phyloP scores from a whole-genome alignment of 371 early-diverging fungal genomes.

The Rhizopus sp. region DNA sequence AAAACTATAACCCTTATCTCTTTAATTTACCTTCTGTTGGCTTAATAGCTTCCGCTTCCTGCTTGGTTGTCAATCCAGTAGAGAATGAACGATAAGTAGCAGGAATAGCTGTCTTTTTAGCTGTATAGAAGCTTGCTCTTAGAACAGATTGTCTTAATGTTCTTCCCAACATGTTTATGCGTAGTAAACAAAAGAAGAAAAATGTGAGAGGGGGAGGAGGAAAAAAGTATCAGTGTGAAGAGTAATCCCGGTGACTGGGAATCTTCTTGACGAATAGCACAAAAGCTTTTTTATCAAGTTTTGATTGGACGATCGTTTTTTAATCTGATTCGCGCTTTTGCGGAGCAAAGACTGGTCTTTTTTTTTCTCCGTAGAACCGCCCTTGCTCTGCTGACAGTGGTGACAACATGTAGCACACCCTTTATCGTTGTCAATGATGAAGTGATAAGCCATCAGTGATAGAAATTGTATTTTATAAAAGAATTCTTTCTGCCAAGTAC shows the following conservation, averaged over 20 bases:
- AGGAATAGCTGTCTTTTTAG: constrained; percentile 1
- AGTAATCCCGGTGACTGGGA: neutral
- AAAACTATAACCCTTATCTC: neutral
- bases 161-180: constrained; percentile 19
- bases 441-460: too few species aligned
- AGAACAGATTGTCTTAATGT: constrained; percentile 10
- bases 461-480: too few species aligned
- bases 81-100: constrained; percentile 8
- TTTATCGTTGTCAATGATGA: too few species aligned
- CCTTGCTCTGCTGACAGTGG: too few species aligned
- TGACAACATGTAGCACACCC: too few species aligned
- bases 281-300: too few species aligned
- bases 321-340: too few species aligned
- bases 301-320: too few species aligned
- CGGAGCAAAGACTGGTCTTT: too few species aligned
- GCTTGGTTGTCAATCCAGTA: constrained; percentile 1
- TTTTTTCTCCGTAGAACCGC: too few species aligned
- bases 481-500: too few species aligned
- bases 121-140: constrained; percentile 10
- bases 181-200: constrained; percentile 1
- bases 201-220: neutral
- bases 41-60: constrained; percentile 14
- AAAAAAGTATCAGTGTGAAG: neutral
- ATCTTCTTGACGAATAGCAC: constrained; percentile 1
- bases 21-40: constrained; percentile 19